phyloP scores from a whole-genome alignment of 331 rosid species.

The Spiraea crenata region DNA sequence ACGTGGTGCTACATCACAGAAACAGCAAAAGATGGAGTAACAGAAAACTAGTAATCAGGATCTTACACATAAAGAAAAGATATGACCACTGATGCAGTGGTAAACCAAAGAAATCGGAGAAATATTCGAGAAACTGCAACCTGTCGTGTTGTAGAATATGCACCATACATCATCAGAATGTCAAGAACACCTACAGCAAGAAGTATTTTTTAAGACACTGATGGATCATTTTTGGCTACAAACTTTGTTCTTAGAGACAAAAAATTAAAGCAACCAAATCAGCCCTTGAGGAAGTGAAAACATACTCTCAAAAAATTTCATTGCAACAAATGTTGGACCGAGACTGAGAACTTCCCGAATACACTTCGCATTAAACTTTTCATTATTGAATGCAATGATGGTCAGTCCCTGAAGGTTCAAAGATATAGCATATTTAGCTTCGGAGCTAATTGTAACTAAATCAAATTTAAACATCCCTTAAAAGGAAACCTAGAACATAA shows the following conservation, averaged over 20 bases:
- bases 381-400: conserved; percentile 78
- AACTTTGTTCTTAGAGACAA: background rate
- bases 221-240: conserved; percentile 1
- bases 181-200: conserved; percentile 75
- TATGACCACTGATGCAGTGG: conserved; percentile 64
- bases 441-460: background rate
- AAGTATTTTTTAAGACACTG: conserved; percentile 20
- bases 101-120: conserved; percentile 83
- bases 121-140: conserved; percentile 75
- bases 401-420: conserved; percentile 62
- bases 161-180: conserved; percentile 92
- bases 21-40: conserved; percentile 6
- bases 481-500: background rate
- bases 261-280: background rate
- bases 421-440: background rate
- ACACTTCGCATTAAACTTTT: conserved; percentile 58
- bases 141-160: conserved; percentile 77
- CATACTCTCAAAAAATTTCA: conserved; percentile 92
- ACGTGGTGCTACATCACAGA: too few species aligned
- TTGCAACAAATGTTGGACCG: conserved; percentile 85
- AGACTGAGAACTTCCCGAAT: conserved; percentile 83
- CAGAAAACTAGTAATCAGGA: conserved; percentile 5
- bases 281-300: conserved; percentile 3
- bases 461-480: background rate
- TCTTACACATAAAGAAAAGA: conserved; percentile 80